A percentile compares a stretch with the other conserved stretches of the same genome.
phyloP scores from a whole-genome alignment of 192 early-diverging fungal genomes.

The Podila verticillata region DNA sequence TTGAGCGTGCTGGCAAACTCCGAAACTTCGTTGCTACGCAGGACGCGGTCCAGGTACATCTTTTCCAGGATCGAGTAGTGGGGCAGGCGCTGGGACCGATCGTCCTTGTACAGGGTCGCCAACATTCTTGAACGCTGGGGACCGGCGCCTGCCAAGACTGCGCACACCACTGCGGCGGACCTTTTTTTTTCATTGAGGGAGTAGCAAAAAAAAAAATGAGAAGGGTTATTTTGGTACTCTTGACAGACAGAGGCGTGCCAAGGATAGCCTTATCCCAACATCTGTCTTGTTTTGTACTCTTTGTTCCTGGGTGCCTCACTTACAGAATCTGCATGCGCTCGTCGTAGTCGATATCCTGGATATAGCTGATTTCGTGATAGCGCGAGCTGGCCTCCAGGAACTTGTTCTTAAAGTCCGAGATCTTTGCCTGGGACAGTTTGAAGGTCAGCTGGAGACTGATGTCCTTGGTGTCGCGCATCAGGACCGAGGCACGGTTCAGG shows the following conservation, averaged over 20 bases:
- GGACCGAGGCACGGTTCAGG: slow-evolving; percentile 82
- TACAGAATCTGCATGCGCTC: slow-evolving; percentile 68
- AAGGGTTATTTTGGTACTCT: too few species aligned
- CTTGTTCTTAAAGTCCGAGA: slow-evolving; percentile 84
- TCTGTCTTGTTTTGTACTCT: too few species aligned
- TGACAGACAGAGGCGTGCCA: too few species aligned
- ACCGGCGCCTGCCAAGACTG: slow-evolving; percentile 91
- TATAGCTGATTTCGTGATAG: slow-evolving; percentile 88
- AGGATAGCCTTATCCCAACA: too few species aligned
- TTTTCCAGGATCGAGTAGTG: slow-evolving; percentile 88
- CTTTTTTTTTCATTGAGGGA: slow-evolving; percentile 47
- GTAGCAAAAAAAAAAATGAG: neutral
- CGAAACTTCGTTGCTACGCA: slow-evolving; percentile 80
- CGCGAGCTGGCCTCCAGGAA: slow-evolving; percentile 88
- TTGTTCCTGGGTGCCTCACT: slow-evolving; percentile 8
- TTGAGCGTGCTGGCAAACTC: slow-evolving; percentile 79
- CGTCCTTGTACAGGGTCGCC: slow-evolving; percentile 91
- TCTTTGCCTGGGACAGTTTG: slow-evolving; percentile 83
- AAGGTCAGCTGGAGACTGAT: slow-evolving; percentile 68
- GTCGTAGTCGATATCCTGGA: slow-evolving; percentile 64
- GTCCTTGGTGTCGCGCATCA: slow-evolving; percentile 67
- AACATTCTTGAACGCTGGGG: slow-evolving; percentile 88
- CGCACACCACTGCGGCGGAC: slow-evolving; percentile 86
- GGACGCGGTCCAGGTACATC: slow-evolving; percentile 92
- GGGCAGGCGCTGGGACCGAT: slow-evolving; percentile 82